Base-by-base conservation (phyloP, 2,329 filamentous ascomycete genomes). In the Myotisia sp. region DNA sequence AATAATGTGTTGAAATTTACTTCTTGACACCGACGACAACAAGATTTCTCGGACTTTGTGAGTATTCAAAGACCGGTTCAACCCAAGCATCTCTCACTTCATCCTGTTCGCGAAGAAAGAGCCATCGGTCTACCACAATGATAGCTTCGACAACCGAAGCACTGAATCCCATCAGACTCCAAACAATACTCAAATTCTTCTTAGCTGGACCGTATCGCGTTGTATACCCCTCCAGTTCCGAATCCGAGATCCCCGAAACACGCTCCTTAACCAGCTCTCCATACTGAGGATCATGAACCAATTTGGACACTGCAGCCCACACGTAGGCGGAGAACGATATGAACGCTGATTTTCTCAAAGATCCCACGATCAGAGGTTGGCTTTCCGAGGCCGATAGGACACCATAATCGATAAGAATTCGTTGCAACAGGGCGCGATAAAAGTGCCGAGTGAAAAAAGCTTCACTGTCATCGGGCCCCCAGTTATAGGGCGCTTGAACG, bases 101-200 rank as follows among this genome's bases (percentile, higher is more conserved):
- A 26, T 78, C 70, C 32, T 92, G 81, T 60, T 98, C 87, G 38
- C 65, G 70, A 45, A 98, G 62, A 60, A 78, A 98, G 41, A 81
- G 62, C 81, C 84, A 98, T 29, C 90, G 70, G 63, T 98, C 90
- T 29, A 79, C 74, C 33, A 92, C 84, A 47, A 98, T 87, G 39
- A 92, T 64, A 20, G 84, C 83, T 63, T 98, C 90, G 2, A 92
- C 76, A 3, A 93, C 79, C 13, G 74, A 74, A 2, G 87, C 86
- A 54, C 84, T 92, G 49, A 93, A 94, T 1, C 90, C 86, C 87
- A 98, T 98, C 48, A 98, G 56, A 45, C 74, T 84, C 90, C 90
- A 98, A 39, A 92, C 73, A 5, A 92, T 70, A 49, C 79, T 84
- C 24, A 98, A 61, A 50, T 94, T 79, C 47, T 84, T 80, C 60